phyloP scores from a whole-genome alignment of 2,329 filamentous ascomycete genomes.

The Phyllosticta citrichinensis region DNA sequence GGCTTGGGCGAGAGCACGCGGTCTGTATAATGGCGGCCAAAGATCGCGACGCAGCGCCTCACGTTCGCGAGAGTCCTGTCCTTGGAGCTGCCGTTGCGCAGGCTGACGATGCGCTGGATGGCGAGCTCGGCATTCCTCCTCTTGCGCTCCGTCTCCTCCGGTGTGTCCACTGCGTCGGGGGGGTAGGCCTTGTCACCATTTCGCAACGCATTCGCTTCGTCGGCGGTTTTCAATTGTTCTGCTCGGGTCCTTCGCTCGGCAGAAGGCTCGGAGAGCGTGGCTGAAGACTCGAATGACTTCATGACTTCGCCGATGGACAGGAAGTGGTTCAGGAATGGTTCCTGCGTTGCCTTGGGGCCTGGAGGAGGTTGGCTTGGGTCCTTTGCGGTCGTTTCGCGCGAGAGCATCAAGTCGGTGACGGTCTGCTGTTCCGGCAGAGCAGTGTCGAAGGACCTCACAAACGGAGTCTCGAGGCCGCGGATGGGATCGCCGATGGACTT shows the following conservation, averaged over 20 bases:
- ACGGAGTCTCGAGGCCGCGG: constrained; percentile 68
- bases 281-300: constrained; percentile 55
- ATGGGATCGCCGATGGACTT: constrained; percentile 66
- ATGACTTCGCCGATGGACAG: constrained; percentile 59
- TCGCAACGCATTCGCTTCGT: not conserved
- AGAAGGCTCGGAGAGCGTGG: constrained; percentile 54
- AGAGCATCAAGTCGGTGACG: constrained; percentile 12
- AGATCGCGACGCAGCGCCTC: constrained; percentile 71
- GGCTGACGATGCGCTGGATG: constrained; percentile 64
- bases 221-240: not conserved
- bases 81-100: constrained; percentile 67
- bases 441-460: constrained; percentile 70
- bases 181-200: not conserved
- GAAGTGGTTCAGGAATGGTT: constrained; percentile 61
- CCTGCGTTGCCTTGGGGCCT: constrained; percentile 18
- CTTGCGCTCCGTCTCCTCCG: constrained; percentile 26
- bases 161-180: constrained; percentile 20
- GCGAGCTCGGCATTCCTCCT: constrained; percentile 61
- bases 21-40: constrained; percentile 89
- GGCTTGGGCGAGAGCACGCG: constrained; percentile 51
- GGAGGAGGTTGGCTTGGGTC: not conserved
- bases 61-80: constrained; percentile 76
- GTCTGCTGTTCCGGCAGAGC: constrained; percentile 28
- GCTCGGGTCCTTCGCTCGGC: not conserved
- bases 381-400: constrained; percentile 13